Evolutionary conservation across 208 protist genomes (phyloP), one percentile per base, ranked within the genome.

Genomic region (Leptomonas pyrrhocoris): DNA sequence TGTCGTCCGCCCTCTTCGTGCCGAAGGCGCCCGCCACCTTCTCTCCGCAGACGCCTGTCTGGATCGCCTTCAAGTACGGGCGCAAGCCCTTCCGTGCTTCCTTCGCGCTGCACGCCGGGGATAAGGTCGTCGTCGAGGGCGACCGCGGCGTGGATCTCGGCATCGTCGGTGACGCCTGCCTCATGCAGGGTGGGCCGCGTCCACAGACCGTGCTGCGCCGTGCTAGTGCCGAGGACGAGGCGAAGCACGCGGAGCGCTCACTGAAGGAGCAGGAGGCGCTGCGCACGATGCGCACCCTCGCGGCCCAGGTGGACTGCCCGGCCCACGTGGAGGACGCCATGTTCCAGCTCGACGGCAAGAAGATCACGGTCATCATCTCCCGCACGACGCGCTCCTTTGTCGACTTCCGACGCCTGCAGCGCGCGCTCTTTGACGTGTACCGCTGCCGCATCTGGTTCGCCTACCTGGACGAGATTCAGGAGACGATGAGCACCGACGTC

Each of bases 381-480:
- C 74, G 89, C 42, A 65, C 51, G 19, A 71, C 77, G 1, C 66
- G 77, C 30, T 57, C 69, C 30, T 92, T 88, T 56, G 73, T 94
- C 12, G 89, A 94, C 81, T 94, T 94, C 66, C 89, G 89, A 19
- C 77, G 80, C 48, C 68, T 94, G 36, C 89, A 94, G 79, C 85
- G 89, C 19, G 83, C 79, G 0, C 78, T 81, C 27, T 94, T 86
- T 54, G 83, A 94, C 15, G 74, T 85, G 9, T 94, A 83, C 73
- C 85, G 83, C 54, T 94, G 89, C 80, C 85, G 89, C 46, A 77
- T 94, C 30, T 94, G 89, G 89, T 89, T 89, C 65, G 77, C 81
- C 31, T 94, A 94, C 80, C 67, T 90, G 2, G 89, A 94, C 61
- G 89, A 94, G 69, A 89, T 94, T 42, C 66, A 79, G 43, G 79